These are phyloP conservation scores for Penicillium salamii DNA, from an alignment of 495 filamentous ascomycete species.

Conservation along the genomic window DNA sequence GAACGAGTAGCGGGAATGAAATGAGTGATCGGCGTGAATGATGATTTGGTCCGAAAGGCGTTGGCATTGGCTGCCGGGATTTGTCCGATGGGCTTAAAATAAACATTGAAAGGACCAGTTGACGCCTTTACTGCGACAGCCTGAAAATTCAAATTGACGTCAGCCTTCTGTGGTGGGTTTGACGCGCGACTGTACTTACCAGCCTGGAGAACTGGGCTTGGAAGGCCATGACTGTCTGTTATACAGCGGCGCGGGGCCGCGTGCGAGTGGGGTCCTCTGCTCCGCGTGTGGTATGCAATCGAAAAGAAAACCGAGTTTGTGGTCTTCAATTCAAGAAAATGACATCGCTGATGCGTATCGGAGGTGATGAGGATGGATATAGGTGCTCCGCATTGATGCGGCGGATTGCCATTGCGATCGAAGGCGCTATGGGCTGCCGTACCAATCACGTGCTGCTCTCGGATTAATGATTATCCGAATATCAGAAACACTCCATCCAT, in stretches of 20 bases:
- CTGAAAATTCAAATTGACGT: too few relatives aligned
- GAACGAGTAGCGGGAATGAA: conserved; percentile 25
- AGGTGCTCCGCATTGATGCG: conserved; percentile 28
- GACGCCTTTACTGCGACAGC: conserved; percentile 35
- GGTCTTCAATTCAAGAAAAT: conserved; percentile 15
- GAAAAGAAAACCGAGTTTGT: conserved; percentile 8
- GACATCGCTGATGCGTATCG: conserved; percentile 29
- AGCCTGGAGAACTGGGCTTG: conserved; percentile 40
- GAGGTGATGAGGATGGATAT: conserved; percentile 14
- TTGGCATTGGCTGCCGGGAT: conserved; percentile 14
- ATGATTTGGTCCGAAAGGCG: conserved; percentile 21
- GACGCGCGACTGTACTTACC: conserved; percentile 24
- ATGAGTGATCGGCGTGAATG: conserved; percentile 11
- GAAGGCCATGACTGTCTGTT: conserved; percentile 49
- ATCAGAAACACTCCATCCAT: too few relatives aligned
- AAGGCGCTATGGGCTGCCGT: conserved; percentile 20
- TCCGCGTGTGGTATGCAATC: conserved; percentile 12
- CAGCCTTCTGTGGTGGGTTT: too few relatives aligned
- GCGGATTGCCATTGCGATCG: conserved; percentile 38
- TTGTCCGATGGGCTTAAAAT: conserved; percentile 30
- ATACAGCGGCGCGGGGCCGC: conserved; percentile 43
- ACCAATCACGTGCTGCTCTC: conserved; percentile 26
- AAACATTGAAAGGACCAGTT: conserved; percentile 46
- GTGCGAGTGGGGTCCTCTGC: conserved; percentile 16
- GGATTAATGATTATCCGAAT: too few relatives aligned